Evolutionary conservation across 768 basidiomycete genomes (phyloP), one percentile per base, ranked within the genome.

Genomic region (Lactarius hatsudake): DNA sequence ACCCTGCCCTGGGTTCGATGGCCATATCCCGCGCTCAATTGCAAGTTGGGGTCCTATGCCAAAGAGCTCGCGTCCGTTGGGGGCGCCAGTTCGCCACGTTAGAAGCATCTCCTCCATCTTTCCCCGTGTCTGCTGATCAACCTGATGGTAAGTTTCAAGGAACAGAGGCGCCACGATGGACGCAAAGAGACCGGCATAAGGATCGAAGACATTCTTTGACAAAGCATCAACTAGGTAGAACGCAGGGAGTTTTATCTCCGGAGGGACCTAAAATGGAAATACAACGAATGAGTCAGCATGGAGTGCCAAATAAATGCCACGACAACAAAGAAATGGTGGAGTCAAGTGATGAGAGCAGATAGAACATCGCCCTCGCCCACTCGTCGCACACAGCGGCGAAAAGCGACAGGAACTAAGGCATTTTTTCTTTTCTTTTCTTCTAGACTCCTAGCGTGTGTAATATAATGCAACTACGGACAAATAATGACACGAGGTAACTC

Each of bases 61-160:
- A 74, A 98, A 99, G 1, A 99, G 81, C 74, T 96, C 92, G 61
- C 86, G 86, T 42, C 91, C 86, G 40, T 82, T 83, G 2, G 92
- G 90, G 17, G 90, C 88, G 18, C 93, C 94, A 28, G 87, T 90
- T 48, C 95, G 84, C 97, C 97, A 99, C 7, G 97, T 96, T 34
- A 92, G 78, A 17, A 98, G 85, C 88, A 99, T 94, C 77, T 99
- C 97, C 75, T 96, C 94, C 93, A 99, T 96, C 78, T 98, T 98
- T 75, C 87, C 86, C 68, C 91, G 88, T 30, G 93, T 96, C 51
- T 78, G 78, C 60, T 87, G 86, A 74, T 97, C 95, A 71, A 97
- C 96, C 72, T 87, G 83, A 56, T 85, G 82, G 78, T 98, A 98
- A 34, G 95, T 89, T 70, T 92, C 87, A 71, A 97, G 81, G 79